Evolutionary conservation across 2,329 filamentous ascomycete species (phyloP).

Genomic region (Parascedosporium putredinis): DNA sequence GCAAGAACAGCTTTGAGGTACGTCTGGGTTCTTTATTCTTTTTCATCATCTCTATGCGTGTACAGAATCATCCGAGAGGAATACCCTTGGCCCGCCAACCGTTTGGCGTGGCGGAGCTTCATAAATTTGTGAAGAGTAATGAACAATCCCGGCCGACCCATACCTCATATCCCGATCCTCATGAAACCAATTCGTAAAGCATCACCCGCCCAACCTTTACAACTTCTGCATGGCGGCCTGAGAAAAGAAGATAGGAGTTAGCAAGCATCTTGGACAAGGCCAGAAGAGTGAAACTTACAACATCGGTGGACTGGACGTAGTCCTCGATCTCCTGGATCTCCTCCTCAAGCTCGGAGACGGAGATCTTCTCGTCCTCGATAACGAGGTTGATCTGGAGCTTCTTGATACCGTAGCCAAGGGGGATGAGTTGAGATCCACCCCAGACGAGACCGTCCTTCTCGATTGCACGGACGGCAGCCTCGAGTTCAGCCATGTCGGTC

Average conservation of each 20-base stretch:
- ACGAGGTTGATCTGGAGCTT: constrained; percentile 99
- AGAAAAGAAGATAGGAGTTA: too few species aligned
- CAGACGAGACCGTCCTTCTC: constrained; percentile 91
- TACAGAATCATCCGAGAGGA: constrained; percentile 1
- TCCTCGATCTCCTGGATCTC: constrained; percentile 79
- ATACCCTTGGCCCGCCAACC: not conserved
- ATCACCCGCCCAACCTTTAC: constrained; percentile 37
- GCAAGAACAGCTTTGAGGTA: not conserved
- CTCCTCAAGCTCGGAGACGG: constrained; percentile 75
- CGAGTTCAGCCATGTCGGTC: constrained; percentile 79
- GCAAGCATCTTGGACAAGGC: constrained; percentile 9
- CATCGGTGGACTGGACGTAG: constrained; percentile 87
- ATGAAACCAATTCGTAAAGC: constrained; percentile 8
- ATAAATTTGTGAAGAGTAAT: constrained; percentile 1
- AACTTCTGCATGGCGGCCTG: constrained; percentile 78
- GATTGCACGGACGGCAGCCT: constrained; percentile 70
- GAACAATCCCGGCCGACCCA: constrained; percentile 6
- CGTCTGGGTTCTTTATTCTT: constrained; percentile 4
- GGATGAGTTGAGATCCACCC: constrained; percentile 81
- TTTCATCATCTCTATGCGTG: constrained; percentile 7
- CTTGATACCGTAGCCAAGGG: constrained; percentile 95
- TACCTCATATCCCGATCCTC: constrained; percentile 4
- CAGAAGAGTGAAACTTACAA: constrained; percentile 40
- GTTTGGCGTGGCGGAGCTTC: not conserved
- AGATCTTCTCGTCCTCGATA: constrained; percentile 67